Conservation (phyloP, 2,329 filamentous ascomycete genomes). For the Grosmannia huntii region DNA sequence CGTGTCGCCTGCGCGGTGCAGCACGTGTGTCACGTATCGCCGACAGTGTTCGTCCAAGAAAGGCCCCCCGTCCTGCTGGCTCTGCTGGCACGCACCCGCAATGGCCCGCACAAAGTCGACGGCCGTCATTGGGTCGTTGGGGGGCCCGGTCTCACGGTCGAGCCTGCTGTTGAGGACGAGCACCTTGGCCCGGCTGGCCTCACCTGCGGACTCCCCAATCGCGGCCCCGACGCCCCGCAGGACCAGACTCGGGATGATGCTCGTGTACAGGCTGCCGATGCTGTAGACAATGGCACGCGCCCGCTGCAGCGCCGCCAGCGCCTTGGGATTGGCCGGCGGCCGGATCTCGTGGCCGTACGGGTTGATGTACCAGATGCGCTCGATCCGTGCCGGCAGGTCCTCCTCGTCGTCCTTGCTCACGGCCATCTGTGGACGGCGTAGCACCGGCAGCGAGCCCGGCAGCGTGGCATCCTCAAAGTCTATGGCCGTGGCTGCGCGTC, state of each 20-base stretch:
- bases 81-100: conserved; percentile 59
- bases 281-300: conserved; percentile 71
- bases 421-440: conserved; percentile 68
- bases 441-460: conserved; percentile 65
- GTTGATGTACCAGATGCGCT: conserved; percentile 92
- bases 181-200: conserved; percentile 47
- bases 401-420: conserved; percentile 69
- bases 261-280: conserved; percentile 90
- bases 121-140: conserved; percentile 50
- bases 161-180: conserved; percentile 72
- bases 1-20: conserved; percentile 55
- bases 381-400: conserved; percentile 65
- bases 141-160: conserved; percentile 78
- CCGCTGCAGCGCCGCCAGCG: conserved; percentile 51
- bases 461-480: conserved; percentile 73
- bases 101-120: conserved; percentile 75
- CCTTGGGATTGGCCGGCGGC: conserved; percentile 69
- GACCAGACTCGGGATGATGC: conserved; percentile 70
- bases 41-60: conserved; percentile 34
- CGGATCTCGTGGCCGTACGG: conserved; percentile 95
- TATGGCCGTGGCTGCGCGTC: conserved; percentile 33
- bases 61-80: conserved; percentile 33
- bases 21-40: conserved; percentile 69
- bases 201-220: conserved; percentile 63
- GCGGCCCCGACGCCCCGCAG: conserved; percentile 60